Evolutionary conservation across 2,329 filamentous ascomycete genomes (phyloP), one percentile per base, ranked within the genome.

Genomic region (Aspergillus sp.): DNA sequence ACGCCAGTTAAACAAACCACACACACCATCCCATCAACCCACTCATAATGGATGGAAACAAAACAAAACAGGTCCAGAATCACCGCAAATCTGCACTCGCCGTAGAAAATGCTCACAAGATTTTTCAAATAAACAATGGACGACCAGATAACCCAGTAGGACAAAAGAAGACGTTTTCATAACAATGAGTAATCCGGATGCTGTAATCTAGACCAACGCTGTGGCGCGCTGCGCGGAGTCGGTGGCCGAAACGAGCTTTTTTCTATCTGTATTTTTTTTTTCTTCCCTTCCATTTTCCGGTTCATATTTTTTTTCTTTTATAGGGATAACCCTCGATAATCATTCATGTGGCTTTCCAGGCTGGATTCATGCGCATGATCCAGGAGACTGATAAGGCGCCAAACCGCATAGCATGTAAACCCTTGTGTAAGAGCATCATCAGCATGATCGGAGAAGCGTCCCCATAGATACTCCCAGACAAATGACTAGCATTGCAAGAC

Each of bases 1-100:
- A 77, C 75, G 75, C 75, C 75, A 67, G 69, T 74, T 68, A 68
- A 76, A 74, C 17, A 74, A 68, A 72, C 56, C 64, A 65, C 70
- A 66, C 71, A 65, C 70, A 66, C 71, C 69, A 71, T 69, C 67
- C 72, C 69, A 66, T 71, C 72, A 68, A 62, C 67, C 71, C 70
- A 71, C 68, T 71, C 70, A 70, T 70, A 68, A 70, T 67, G 68
- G 66, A 64, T 65, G 61, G 63, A 67, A 62, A 68, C 54, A 62
- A 66, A 68, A 57, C 65, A 67, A 70, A 63, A 66, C 64, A 62
- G 62, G 66, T 64, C 59, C 57, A 63, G 64, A 59, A 66, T 62
- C 70, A 68, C 66, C 70, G 67, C 68, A 71, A 67, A 69, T 65
- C 68, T 64, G 67, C 68, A 71, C 69, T 71, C 67, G 67, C 69